These are phyloP conservation scores for Cylindrodendrum hubeiense DNA, from an alignment of 2,329 filamentous ascomycete genomes.

Conservation along the genomic window DNA sequence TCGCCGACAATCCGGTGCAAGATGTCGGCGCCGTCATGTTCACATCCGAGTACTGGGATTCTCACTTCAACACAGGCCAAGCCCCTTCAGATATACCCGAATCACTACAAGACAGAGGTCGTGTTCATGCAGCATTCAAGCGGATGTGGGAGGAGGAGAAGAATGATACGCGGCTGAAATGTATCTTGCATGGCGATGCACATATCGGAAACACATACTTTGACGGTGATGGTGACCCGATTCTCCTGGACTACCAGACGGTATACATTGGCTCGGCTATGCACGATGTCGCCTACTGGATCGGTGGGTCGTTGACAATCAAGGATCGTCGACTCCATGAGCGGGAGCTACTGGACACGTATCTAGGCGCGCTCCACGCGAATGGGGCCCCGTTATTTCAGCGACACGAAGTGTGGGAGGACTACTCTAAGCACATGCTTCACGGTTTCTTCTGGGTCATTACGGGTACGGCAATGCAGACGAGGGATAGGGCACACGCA, in stretches of 20 bases:
- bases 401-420: conserved; percentile 2
- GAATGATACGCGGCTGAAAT: background rate
- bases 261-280: conserved; percentile 13
- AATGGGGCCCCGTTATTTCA: background rate
- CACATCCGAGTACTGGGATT: background rate
- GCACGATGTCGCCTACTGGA: conserved; percentile 17
- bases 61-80: background rate
- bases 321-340: conserved; percentile 8
- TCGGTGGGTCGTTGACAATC: background rate
- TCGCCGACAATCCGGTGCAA: background rate
- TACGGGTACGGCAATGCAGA: conserved; percentile 22
- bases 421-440: conserved; percentile 17
- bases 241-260: conserved; percentile 19
- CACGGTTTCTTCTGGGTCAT: conserved; percentile 26
- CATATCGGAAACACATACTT: conserved; percentile 11
- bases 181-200: conserved; percentile 10
- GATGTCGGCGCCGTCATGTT: background rate
- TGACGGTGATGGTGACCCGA: background rate
- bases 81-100: background rate
- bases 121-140: background rate
- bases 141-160: background rate
- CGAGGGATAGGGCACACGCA: conserved; percentile 4
- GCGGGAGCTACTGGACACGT: conserved; percentile 7
- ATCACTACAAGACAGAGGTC: background rate
- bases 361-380: background rate